phyloP scores from a whole-genome alignment of 2,329 filamentous ascomycete species.

The Colletotrichum sp. region DNA sequence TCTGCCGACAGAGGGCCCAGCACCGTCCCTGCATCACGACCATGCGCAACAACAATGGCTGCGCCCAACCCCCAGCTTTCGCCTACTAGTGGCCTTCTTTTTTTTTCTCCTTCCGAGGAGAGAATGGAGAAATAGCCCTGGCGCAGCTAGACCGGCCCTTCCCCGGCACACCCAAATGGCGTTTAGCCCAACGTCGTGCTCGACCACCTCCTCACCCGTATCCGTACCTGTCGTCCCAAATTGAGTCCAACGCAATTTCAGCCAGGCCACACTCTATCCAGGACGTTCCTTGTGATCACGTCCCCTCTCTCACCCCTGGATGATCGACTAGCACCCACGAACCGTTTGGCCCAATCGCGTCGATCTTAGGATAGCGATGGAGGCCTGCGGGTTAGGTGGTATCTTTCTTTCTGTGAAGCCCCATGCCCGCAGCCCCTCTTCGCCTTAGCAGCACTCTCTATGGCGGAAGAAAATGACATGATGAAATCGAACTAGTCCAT shows the following conservation, averaged over 20 bases:
- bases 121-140: background rate
- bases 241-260: background rate
- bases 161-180: background rate
- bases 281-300: conserved; percentile 12
- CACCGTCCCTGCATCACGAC: conserved; percentile 5
- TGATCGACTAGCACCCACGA: conserved; percentile 14
- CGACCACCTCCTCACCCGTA: background rate
- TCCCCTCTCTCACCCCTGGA: conserved; percentile 12
- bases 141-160: background rate
- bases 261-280: background rate
- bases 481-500: background rate
- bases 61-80: background rate
- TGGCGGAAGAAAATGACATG: background rate
- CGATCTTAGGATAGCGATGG: background rate
- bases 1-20: background rate
- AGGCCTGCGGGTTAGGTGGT: background rate
- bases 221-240: conserved; percentile 11
- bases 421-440: background rate
- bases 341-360: background rate
- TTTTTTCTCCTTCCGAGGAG: background rate
- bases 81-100: background rate
- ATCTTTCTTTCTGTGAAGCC: background rate
- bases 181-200: background rate
- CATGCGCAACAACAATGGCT: background rate
- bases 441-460: background rate